Evolutionary conservation across 2,329 filamentous ascomycete species (phyloP).

Genomic region (Neonectria punicea): DNA sequence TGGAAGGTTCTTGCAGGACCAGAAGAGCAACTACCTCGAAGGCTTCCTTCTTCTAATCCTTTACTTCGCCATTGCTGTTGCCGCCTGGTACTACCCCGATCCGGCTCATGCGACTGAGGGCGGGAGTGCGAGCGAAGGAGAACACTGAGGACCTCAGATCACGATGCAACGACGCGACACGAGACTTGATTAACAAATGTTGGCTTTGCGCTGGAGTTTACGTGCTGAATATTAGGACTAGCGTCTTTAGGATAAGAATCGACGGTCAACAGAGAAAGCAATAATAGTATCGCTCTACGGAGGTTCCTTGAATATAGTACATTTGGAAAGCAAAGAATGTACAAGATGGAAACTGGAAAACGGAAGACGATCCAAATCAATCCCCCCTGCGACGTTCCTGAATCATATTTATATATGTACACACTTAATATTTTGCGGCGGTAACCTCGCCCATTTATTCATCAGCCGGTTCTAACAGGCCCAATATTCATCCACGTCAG

Average conservation of each 20-base stretch:
- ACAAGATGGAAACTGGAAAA: not conserved
- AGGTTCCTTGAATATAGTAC: not conserved
- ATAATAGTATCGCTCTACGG: not conserved
- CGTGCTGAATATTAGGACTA: not conserved
- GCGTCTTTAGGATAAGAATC: not conserved
- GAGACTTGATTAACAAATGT: not conserved
- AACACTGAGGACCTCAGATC: not conserved
- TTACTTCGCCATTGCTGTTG: slow-evolving; percentile 69
- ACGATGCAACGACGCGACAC: not conserved
- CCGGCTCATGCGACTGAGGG: slow-evolving; percentile 23
- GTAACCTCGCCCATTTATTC: not conserved
- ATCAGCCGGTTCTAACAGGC: not conserved
- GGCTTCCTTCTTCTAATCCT: slow-evolving; percentile 81
- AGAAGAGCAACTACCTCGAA: slow-evolving; percentile 91
- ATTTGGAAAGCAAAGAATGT: not conserved
- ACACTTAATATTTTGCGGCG: not conserved
- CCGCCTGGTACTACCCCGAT: slow-evolving; percentile 66
- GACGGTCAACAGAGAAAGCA: not conserved
- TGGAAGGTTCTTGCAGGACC: slow-evolving; percentile 86
- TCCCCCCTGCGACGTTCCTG: not conserved
- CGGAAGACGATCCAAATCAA: not conserved
- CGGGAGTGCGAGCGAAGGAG: slow-evolving; percentile 7
- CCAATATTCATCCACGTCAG: not conserved
- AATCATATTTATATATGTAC: not conserved
- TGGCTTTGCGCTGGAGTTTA: not conserved